Conservation (phyloP, 2,329 filamentous ascomycete genomes). For the Leptographium radiaticola region DNA sequence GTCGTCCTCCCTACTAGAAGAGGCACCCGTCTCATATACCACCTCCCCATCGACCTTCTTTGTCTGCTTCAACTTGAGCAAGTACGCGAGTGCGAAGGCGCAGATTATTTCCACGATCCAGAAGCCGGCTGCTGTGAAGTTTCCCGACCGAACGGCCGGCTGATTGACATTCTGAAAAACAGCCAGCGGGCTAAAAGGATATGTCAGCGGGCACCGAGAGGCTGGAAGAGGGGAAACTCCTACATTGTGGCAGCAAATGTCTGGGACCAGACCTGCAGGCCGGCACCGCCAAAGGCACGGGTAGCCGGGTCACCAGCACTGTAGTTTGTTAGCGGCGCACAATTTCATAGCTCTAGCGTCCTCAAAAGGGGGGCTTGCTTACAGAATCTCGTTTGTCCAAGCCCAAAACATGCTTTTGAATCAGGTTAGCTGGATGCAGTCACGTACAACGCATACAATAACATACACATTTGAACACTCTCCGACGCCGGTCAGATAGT, state of each 20-base stretch:
- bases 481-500: constrained; percentile 6
- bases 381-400: constrained; percentile 8
- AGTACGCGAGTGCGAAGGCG: neutral
- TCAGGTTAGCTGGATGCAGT: neutral
- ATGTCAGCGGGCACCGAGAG: neutral
- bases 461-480: neutral
- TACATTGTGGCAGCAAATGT: constrained; percentile 4
- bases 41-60: neutral
- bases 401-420: constrained; percentile 8
- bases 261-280: constrained; percentile 8
- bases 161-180: constrained; percentile 8
- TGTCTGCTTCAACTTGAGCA: neutral
- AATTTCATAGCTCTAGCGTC: neutral
- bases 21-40: neutral
- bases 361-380: neutral
- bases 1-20: neutral
- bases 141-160: constrained; percentile 6
- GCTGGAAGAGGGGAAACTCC: neutral
- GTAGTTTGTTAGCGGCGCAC: neutral
- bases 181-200: constrained; percentile 1
- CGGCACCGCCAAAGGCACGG: constrained; percentile 4
- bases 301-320: constrained; percentile 5
- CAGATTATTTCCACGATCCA: neutral
- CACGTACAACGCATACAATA: neutral
- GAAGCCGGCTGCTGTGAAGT: constrained; percentile 7